Evolutionary conservation across 139 green algal genomes (phyloP).

Genomic region (Pleodorina starrii): DNA sequence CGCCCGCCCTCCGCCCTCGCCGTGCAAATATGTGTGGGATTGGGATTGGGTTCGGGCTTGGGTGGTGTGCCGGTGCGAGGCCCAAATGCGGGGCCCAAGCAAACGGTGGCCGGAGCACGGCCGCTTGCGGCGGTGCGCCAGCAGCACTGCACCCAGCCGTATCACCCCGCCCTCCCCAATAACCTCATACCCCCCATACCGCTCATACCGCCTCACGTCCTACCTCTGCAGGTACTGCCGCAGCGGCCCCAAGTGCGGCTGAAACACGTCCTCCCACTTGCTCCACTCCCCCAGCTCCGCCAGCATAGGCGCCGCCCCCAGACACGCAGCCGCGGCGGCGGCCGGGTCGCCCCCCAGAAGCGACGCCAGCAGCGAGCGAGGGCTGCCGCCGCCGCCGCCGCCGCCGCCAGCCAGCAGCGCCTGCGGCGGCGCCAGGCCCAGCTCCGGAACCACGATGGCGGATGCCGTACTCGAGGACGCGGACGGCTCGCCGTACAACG

Average conservation of each 20-base stretch:
- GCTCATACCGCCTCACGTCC: no score
- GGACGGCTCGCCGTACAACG: not conserved
- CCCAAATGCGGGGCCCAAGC: no score
- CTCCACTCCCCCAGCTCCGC: constrained; percentile 25
- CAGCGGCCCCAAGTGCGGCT: constrained; percentile 35
- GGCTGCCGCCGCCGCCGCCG: not conserved
- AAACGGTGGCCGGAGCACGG: no score
- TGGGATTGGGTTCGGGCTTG: no score
- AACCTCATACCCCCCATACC: no score
- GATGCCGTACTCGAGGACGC: not conserved
- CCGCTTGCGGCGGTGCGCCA: no score
- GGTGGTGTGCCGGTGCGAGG: no score
- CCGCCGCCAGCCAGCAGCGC: not conserved
- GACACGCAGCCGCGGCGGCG: not conserved
- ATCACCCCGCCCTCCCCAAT: not conserved
- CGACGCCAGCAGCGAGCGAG: not conserved
- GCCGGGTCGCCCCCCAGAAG: not conserved
- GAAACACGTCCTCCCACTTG: constrained; percentile 42
- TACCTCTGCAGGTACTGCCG: constrained; percentile 12
- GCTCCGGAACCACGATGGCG: constrained; percentile 10
- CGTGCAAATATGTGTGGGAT: no score
- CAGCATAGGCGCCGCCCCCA: constrained; percentile 24
- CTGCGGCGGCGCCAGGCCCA: not conserved
- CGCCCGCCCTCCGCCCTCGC: no score
- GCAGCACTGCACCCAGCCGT: no score